Conservation (phyloP, 1,284 basidiomycete species). For the Pterula multifida region DNA sequence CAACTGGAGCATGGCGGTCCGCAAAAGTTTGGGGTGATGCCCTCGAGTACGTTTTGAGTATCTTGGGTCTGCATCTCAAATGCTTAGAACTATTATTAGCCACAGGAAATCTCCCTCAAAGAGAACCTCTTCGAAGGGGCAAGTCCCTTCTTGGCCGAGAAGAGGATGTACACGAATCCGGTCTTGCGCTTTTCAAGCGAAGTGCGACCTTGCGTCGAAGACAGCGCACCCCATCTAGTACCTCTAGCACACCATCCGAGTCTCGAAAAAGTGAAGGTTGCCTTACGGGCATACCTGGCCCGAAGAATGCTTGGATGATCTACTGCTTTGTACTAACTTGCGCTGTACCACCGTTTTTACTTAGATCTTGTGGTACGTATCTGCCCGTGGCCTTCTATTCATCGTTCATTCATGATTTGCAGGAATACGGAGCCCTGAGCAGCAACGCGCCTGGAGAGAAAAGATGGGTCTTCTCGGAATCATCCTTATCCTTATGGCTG, state of each 20-base stretch:
- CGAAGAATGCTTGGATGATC: conserved; percentile 91
- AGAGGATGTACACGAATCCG: conserved; percentile 79
- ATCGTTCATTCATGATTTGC: conserved; percentile 9
- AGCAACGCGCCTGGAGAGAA: conserved; percentile 94
- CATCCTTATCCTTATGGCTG: conserved; percentile 76
- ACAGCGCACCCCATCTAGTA: conserved; percentile 28
- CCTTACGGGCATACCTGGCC: conserved; percentile 69
- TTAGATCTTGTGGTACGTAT: conserved; percentile 53
- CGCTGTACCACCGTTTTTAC: conserved; percentile 68
- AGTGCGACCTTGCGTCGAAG: conserved; percentile 67
- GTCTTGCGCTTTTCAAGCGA: conserved; percentile 78
- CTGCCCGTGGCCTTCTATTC: conserved; percentile 5
- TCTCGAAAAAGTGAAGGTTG: conserved; percentile 41
- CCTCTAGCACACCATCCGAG: conserved; percentile 22
- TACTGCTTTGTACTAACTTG: conserved; percentile 87
- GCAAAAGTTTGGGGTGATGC: neutral
- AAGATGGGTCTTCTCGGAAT: conserved; percentile 91
- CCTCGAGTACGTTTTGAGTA: conserved; percentile 1
- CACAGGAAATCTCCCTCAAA: conserved; percentile 75
- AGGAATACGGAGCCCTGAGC: conserved; percentile 88
- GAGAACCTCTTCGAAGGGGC: conserved; percentile 61
- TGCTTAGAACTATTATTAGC: conserved; percentile 25
- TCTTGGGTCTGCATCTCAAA: neutral
- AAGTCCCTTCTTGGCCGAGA: conserved; percentile 82
- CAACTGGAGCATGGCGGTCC: conserved; percentile 41